A percentile compares a stretch with the other conserved stretches of the same genome.
Evolutionary conservation across 352 stramenopile species (phyloP).

Genomic region (Phytopythium vexans): DNA sequence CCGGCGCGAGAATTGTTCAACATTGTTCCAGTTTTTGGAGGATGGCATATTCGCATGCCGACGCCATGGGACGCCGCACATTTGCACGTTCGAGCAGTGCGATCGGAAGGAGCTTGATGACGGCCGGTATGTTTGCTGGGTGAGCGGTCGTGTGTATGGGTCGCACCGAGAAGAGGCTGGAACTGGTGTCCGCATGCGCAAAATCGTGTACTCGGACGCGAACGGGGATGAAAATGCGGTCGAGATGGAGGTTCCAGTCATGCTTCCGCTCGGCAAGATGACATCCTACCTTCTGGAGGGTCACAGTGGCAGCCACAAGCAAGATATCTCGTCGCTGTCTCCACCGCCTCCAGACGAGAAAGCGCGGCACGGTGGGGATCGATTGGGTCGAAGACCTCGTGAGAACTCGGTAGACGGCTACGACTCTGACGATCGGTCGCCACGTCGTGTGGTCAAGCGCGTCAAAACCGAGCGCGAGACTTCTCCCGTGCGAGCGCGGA

Average conservation of each 20-base stretch:
- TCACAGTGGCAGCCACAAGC: constrained; percentile 14
- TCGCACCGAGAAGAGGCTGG: constrained; percentile 53
- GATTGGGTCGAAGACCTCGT: constrained; percentile 13
- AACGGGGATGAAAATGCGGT: constrained; percentile 49
- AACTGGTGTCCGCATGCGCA: constrained; percentile 56
- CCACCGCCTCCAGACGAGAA: constrained; percentile 60
- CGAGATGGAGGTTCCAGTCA: constrained; percentile 74
- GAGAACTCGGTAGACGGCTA: constrained; percentile 12
- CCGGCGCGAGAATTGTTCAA: constrained; percentile 24
- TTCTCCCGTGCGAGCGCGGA: constrained; percentile 50
- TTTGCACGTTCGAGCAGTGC: constrained; percentile 78
- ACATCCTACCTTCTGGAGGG: constrained; percentile 58
- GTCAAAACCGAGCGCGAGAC: constrained; percentile 35
- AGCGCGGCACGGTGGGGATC: constrained; percentile 12
- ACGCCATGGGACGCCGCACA: constrained; percentile 59
- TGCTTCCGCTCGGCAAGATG: constrained; percentile 59
- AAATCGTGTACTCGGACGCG: constrained; percentile 50
- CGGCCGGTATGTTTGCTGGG: constrained; percentile 68
- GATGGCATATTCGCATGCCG: constrained; percentile 71
- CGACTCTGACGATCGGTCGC: constrained; percentile 22
- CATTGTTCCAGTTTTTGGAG: constrained; percentile 65
- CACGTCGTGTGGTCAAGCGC: constrained; percentile 23
- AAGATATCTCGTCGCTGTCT: constrained; percentile 53
- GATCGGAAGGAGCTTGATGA: constrained; percentile 47
- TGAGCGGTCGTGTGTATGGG: constrained; percentile 61